These are phyloP conservation scores for Aspergillus puulaauensis DNA, from an alignment of 2,329 filamentous ascomycete genomes.

Conservation along the genomic window DNA sequence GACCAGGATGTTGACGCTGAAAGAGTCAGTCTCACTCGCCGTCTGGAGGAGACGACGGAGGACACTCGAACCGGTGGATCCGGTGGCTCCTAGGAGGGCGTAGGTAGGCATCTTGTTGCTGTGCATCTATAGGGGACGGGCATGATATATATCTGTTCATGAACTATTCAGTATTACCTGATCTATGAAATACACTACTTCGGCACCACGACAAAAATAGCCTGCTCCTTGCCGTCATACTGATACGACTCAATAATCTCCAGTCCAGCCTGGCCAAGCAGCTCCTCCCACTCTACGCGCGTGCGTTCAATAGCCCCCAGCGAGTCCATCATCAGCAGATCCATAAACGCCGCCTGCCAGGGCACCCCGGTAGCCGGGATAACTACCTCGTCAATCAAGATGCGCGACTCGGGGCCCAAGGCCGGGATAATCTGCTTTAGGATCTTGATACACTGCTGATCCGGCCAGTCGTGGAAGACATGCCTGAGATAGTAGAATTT, in stretches of 20 bases:
- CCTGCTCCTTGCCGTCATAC: not conserved
- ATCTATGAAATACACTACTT: not conserved
- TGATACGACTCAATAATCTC: not conserved
- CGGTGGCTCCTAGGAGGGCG: not conserved
- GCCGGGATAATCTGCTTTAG: slow-evolving; percentile 3
- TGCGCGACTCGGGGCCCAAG: slow-evolving; percentile 10
- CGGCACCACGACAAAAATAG: not conserved
- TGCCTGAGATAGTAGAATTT: slow-evolving; percentile 14
- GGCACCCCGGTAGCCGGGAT: not conserved
- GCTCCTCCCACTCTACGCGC: not conserved
- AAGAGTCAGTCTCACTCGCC: not conserved
- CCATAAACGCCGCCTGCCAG: not conserved
- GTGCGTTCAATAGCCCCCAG: slow-evolving; percentile 1
- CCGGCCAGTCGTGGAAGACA: slow-evolving; percentile 8
- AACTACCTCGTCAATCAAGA: slow-evolving; percentile 13
- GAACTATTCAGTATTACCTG: no score
- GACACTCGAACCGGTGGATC: not conserved
- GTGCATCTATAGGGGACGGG: not conserved
- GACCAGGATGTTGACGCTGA: not conserved
- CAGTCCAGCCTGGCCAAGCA: not conserved
- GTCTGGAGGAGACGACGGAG: not conserved
- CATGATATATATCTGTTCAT: no score
- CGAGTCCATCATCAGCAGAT: slow-evolving; percentile 9
- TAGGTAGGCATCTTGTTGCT: not conserved
- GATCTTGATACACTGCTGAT: slow-evolving; percentile 11